Base-by-base conservation (phyloP, 2,329 filamentous ascomycete species). In the Stachybotrys echinatus region DNA sequence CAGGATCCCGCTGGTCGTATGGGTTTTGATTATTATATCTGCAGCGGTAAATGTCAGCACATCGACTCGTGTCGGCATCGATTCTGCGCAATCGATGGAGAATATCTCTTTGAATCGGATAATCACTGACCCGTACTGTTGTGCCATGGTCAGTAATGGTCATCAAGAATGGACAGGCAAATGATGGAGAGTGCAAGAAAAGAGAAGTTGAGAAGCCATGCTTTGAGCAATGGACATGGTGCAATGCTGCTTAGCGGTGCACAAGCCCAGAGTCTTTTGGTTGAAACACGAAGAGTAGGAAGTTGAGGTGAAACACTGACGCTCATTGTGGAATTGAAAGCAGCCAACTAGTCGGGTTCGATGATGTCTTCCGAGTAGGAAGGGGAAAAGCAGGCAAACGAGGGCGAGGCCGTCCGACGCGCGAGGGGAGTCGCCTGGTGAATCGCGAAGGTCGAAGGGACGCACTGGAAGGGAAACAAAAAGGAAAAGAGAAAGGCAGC, bases 1-100 rank as follows among this genome's bases (percentile, higher is more conserved):
- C 58, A 34, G 65, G 68, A 52, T 73, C 73, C 63, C 76, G 72
- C 61, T 84, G 72, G 61, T 83, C 80, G 60, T 79, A 85, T 49
- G 81, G 81, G 67, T 85, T 83, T 53, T 69, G 66, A 58, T 71
- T 72, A 54, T 76, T 74, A 71, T 83, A 83, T 69, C 78, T 84
- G 61, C 34, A 52, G 52, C 49, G 47, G 50, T 44, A 39, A 46
- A 48, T 48, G 49, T 51, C 43, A 21, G 39, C 10, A 21, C 20
- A 17, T 23, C 20, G 42, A 17, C 22, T 23, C 21, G 21, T n/a
- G n/a, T 12, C 23, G 17, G 21, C 17, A 22, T 34, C 10, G 27
- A 34, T 34, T 10, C 27, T 14, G 27, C 27, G 27, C 10, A 34
- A 14, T 34, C 10, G 27, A 14, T 14, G 10, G 27, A 5, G 27